These are phyloP conservation scores for Trichoderma semiorbis DNA, from an alignment of 2,329 filamentous ascomycete genomes.

Conservation along the genomic window DNA sequence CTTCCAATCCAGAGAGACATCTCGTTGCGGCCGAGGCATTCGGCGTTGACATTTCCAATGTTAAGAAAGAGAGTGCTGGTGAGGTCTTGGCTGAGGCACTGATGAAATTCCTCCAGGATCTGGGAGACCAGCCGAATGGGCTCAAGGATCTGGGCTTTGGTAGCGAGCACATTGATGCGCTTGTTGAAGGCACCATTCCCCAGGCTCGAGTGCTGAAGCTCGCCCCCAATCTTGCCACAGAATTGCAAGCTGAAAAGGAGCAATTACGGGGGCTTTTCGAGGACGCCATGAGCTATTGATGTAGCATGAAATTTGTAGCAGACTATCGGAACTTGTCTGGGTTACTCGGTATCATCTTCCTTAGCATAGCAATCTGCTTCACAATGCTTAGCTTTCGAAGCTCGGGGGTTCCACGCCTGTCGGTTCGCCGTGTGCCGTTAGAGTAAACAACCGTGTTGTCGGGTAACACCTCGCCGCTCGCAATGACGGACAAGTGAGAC, in stretches of 20 bases:
- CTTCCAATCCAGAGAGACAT: conserved; percentile 90
- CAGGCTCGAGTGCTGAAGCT: conserved; percentile 88
- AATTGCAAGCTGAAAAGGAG: conserved; percentile 67
- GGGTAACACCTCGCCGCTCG: conserved; percentile 54
- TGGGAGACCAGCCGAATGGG: conserved; percentile 89
- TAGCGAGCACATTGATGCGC: conserved; percentile 67
- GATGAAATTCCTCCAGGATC: conserved; percentile 70
- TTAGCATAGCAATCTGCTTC: conserved; percentile 65
- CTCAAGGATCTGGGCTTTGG: conserved; percentile 81
- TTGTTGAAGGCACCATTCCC: conserved; percentile 93
- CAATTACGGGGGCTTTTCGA: conserved; percentile 70
- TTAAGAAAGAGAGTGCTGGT: conserved; percentile 85
- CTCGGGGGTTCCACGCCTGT: conserved; percentile 59
- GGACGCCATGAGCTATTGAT: conserved; percentile 43
- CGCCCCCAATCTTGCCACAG: conserved; percentile 73
- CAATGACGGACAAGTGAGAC: conserved; percentile 59
- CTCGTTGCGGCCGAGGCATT: conserved; percentile 85
- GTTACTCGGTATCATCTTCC: conserved; percentile 64
- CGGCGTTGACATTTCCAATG: conserved; percentile 81
- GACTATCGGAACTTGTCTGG: conserved; percentile 45
- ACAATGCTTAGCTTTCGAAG: conserved; percentile 61
- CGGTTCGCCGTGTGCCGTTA: conserved; percentile 54
- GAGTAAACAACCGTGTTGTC: conserved; percentile 70
- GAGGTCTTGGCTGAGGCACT: conserved; percentile 84
- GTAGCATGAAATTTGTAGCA: neutral